Conservation (phyloP, 1,139 yeast genomes). For the Blastobotrys illinoisensis region DNA sequence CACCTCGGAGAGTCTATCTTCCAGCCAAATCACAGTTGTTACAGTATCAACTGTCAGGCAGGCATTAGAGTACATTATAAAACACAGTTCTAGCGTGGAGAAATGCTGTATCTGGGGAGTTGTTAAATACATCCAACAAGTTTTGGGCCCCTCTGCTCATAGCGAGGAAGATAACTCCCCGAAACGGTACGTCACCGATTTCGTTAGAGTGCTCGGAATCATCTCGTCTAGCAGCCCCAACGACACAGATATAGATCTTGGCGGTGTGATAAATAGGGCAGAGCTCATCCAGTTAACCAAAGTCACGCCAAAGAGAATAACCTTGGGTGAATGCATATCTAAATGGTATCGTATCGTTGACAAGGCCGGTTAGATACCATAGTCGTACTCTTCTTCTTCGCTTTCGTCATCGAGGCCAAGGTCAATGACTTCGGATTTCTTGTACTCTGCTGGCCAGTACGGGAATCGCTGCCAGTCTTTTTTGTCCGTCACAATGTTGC, state of each 20-base stretch:
- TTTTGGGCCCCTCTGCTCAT: not conserved
- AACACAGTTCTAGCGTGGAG: not conserved
- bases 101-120: not conserved
- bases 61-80: not conserved
- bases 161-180: not conserved
- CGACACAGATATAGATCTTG: not conserved
- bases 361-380: not conserved
- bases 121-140: not conserved
- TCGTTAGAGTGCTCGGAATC: not conserved
- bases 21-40: not conserved
- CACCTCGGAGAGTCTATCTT: not conserved
- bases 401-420: constrained; percentile 2
- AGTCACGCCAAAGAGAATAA: not conserved
- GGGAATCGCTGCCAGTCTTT: constrained; percentile 34
- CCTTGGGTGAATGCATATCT: not conserved
- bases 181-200: not conserved
- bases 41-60: not conserved
- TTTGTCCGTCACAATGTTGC: constrained; percentile 32
- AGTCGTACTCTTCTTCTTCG: constrained; percentile 22
- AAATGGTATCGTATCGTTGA: not conserved
- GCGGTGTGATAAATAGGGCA: not conserved
- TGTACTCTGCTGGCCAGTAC: constrained; percentile 35
- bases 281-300: not conserved
- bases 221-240: not conserved
- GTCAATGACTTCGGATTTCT: constrained; percentile 15